These are phyloP conservation scores for Fusarium siculi DNA, from an alignment of 2,329 filamentous ascomycete species.

Conservation along the genomic window DNA sequence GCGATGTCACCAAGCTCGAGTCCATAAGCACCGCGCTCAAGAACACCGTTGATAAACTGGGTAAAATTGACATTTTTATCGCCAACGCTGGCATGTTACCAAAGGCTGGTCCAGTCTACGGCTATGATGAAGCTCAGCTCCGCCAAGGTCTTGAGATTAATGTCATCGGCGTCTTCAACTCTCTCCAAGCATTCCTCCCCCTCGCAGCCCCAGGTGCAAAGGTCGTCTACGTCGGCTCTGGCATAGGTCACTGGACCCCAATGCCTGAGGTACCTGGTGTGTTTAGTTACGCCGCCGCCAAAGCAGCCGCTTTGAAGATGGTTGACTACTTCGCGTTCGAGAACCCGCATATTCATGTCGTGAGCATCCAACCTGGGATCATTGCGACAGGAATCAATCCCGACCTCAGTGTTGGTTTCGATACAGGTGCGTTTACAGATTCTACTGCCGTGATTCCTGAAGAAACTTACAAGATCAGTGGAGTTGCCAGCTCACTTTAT, in stretches of 20 bases:
- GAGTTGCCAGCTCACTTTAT: conserved; percentile 21
- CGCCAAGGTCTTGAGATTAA: conserved; percentile 37
- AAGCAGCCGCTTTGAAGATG: conserved; percentile 50
- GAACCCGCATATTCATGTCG: conserved; percentile 51
- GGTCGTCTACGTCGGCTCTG: conserved; percentile 38
- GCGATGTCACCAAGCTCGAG: not conserved
- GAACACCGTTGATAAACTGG: not conserved
- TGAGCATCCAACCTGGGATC: conserved; percentile 55
- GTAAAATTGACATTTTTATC: conserved; percentile 33
- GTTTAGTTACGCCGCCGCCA: conserved; percentile 48
- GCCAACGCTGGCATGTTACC: conserved; percentile 25
- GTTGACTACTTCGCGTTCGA: conserved; percentile 50
- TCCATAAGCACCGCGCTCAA: not conserved
- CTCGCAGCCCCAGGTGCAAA: conserved; percentile 23
- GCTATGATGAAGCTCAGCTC: conserved; percentile 13
- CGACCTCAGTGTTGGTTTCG: not conserved
- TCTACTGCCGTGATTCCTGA: fast-evolving
- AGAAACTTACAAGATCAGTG: not conserved
- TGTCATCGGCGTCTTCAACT: conserved; percentile 38
- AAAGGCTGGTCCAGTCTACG: not conserved
- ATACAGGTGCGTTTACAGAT: not conserved
- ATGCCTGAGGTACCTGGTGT: conserved; percentile 18
- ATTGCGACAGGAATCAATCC: conserved; percentile 51
- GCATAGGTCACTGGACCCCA: conserved; percentile 37
- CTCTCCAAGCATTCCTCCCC: conserved; percentile 39